Evolutionary conservation across 352 stramenopile species (phyloP).

Genomic region (Phytophthora pisi): DNA sequence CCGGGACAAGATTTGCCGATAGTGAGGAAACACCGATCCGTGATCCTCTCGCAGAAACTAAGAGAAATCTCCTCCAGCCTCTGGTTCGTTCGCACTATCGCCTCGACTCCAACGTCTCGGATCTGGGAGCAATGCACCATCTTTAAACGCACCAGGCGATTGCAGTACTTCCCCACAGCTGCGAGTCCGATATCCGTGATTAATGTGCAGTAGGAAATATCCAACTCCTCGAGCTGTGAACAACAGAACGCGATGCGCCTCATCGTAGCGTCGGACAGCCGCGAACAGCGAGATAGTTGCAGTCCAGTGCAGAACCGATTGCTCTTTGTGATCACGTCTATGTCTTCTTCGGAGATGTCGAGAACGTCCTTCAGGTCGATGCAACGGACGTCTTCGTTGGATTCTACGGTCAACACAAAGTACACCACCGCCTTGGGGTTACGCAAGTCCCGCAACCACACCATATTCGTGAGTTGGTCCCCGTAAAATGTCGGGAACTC

Average conservation of each 20-base stretch:
- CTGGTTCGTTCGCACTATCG: constrained; percentile 52
- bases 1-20: constrained; percentile 55
- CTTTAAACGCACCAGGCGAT: constrained; percentile 55
- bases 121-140: constrained; percentile 72
- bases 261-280: constrained; percentile 51
- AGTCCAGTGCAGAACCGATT: constrained; percentile 60
- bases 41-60: constrained; percentile 75
- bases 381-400: constrained; percentile 52
- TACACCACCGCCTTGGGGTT: constrained; percentile 65
- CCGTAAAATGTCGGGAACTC: constrained; percentile 73
- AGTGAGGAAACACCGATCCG: constrained; percentile 60
- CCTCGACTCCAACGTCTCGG: constrained; percentile 79
- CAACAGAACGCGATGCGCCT: constrained; percentile 50
- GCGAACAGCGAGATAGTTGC: constrained; percentile 42
- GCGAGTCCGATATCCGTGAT: constrained; percentile 65
- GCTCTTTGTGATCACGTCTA: constrained; percentile 64
- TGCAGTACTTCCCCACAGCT: constrained; percentile 58
- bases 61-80: constrained; percentile 62
- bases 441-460: constrained; percentile 56
- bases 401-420: constrained; percentile 65
- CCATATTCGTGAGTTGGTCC: constrained; percentile 70
- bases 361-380: constrained; percentile 63
- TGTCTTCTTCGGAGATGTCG: constrained; percentile 56
- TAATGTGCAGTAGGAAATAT: constrained; percentile 71
- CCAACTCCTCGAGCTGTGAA: constrained; percentile 73